phyloP scores from a whole-genome alignment of 2,329 filamentous ascomycete species.

The Colletotrichum abscissum region DNA sequence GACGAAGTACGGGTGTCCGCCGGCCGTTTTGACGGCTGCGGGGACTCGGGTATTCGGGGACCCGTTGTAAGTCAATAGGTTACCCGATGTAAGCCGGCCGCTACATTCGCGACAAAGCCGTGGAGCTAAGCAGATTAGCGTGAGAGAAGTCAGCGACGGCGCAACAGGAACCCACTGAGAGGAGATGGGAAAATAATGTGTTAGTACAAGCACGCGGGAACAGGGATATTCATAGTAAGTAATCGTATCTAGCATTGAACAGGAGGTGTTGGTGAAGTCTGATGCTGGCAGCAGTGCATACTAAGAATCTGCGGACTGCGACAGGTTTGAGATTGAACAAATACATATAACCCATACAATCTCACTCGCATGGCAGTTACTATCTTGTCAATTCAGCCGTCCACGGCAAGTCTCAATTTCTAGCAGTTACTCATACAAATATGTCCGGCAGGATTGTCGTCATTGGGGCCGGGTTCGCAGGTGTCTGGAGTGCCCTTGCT shows the following conservation, averaged over 20 bases:
- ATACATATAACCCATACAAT: no score
- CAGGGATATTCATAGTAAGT: no score
- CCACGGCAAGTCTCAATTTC: background rate
- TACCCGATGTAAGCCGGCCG: background rate
- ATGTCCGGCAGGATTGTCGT: constrained; percentile 36
- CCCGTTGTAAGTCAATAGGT: background rate
- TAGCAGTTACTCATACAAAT: background rate
- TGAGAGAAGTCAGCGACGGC: no score
- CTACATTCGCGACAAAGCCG: background rate
- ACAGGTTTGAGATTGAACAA: no score
- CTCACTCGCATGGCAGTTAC: no score
- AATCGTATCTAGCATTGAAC: no score
- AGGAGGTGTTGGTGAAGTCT: no score
- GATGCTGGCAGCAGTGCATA: no score
- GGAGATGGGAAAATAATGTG: no score
- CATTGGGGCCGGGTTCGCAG: constrained; percentile 49
- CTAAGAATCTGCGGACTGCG: no score
- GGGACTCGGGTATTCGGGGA: constrained; percentile 19
- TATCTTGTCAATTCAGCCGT: background rate
- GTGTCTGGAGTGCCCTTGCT: constrained; percentile 49
- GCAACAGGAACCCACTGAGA: no score
- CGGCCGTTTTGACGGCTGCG: background rate
- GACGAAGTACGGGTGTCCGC: background rate
- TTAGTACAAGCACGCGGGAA: no score
- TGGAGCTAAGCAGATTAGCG: background rate